Percentiles rank a stretch among this genome's conserved stretches.
Conservation (phyloP, 129 eudicot species). For the Chrysanthemum makinoi region DNA sequence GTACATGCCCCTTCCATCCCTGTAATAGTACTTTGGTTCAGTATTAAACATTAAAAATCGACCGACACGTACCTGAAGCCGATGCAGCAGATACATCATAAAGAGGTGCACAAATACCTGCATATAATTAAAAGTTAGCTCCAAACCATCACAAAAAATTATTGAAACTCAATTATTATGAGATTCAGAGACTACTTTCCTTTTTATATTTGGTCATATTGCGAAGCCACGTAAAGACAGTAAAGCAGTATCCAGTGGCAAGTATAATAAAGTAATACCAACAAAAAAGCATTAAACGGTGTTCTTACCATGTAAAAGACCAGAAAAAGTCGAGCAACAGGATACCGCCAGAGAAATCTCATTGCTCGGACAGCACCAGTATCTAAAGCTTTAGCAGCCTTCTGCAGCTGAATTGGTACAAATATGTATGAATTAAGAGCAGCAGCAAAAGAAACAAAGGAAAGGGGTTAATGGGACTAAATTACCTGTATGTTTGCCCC, state of each 20-base stretch:
- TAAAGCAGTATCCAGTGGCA: slow-evolving; percentile 4
- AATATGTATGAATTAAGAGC: slow-evolving; percentile 7
- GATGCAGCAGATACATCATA: slow-evolving; percentile 96
- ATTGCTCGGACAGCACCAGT: slow-evolving; percentile 95
- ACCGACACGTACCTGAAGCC: slow-evolving; percentile 76
- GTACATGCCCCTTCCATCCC: too few species aligned
- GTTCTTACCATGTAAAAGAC: slow-evolving; percentile 76
- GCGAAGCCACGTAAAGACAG: background rate
- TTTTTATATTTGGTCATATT: background rate
- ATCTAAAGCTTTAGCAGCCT: slow-evolving; percentile 90
- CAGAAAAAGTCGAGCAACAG: slow-evolving; percentile 79
- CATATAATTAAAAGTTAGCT: slow-evolving; percentile 10
- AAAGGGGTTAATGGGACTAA: slow-evolving; percentile 17
- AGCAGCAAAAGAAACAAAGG: slow-evolving; percentile 7
- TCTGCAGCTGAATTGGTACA: slow-evolving; percentile 66
- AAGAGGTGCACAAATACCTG: slow-evolving; percentile 99
- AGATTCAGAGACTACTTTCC: background rate
- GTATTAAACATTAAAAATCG: background rate
- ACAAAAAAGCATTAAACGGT: background rate
- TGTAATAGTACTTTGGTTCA: background rate
- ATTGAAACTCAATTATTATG: background rate
- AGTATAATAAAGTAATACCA: background rate
- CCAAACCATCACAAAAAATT: slow-evolving; percentile 12
- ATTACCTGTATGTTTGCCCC: slow-evolving; percentile 91
- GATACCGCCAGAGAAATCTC: slow-evolving; percentile 95